These are phyloP conservation scores for Boletus rubropictus DNA, from an alignment of 768 basidiomycete genomes.

Conservation along the genomic window DNA sequence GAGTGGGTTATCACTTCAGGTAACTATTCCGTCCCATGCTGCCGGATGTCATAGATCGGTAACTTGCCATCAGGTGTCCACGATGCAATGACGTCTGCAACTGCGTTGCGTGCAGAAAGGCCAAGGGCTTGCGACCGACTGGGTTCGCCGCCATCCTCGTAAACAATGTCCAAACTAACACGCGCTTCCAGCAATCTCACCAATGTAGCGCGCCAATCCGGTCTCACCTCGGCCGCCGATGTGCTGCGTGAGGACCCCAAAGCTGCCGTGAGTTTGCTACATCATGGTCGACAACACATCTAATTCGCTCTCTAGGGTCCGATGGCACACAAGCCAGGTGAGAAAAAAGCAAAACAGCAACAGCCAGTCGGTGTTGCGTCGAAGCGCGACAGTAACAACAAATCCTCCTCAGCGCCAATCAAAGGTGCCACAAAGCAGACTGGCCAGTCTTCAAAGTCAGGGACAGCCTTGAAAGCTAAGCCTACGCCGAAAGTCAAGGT, in stretches of 20 bases:
- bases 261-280: constrained; percentile 24
- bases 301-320: constrained; percentile 21
- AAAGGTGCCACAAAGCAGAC: constrained; percentile 8
- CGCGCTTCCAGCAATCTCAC: constrained; percentile 33
- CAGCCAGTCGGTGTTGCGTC: neutral
- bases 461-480: constrained; percentile 13
- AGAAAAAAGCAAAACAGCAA: constrained; percentile 17
- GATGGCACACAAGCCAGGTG: constrained; percentile 23
- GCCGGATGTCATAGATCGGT: constrained; percentile 10
- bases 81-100: constrained; percentile 63
- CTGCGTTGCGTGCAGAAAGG: constrained; percentile 60
- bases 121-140: constrained; percentile 52
- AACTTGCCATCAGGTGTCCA: constrained; percentile 49
- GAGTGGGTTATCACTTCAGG: constrained; percentile 48
- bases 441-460: constrained; percentile 8
- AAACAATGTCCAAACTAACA: constrained; percentile 8
- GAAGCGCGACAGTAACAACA: constrained; percentile 3
- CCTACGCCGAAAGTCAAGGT: constrained; percentile 18
- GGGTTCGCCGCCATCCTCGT: constrained; percentile 39
- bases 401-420: constrained; percentile 7
- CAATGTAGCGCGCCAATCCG: constrained; percentile 33
- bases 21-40: constrained; percentile 23
- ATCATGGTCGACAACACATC: constrained; percentile 1
- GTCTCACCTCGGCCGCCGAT: constrained; percentile 35
- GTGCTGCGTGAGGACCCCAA: constrained; percentile 31